Evolutionary conservation across 2,329 filamentous ascomycete genomes (phyloP).

Genomic region (Knufia fluminis): DNA sequence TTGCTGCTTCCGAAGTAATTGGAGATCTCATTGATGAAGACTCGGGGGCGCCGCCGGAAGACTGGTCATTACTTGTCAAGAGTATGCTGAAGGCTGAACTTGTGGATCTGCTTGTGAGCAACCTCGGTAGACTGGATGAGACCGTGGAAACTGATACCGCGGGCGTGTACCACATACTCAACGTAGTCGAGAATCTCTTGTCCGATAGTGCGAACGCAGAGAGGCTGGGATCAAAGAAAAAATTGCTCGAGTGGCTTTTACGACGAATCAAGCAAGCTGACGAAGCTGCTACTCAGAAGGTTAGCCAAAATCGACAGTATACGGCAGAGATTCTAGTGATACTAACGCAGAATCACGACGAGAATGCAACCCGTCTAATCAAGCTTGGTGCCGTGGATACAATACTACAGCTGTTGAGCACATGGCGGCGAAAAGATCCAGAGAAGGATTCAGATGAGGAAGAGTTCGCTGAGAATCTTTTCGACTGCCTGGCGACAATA

Average conservation of each 20-base stretch:
- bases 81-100: conserved; percentile 60
- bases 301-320: conserved; percentile 92
- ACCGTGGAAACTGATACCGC: conserved; percentile 59
- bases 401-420: conserved; percentile 71
- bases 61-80: conserved; percentile 69
- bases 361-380: conserved; percentile 44
- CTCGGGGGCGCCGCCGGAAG: conserved; percentile 65
- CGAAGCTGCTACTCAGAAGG: conserved; percentile 33
- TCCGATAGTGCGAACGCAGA: conserved; percentile 60
- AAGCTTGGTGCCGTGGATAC: conserved; percentile 64
- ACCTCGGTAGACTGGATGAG: conserved; percentile 73
- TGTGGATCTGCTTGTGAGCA: conserved; percentile 63
- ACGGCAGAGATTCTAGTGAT: conserved; percentile 86
- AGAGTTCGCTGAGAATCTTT: conserved; percentile 90
- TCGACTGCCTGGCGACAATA: conserved; percentile 74
- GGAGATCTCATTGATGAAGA: conserved; percentile 91
- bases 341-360: conserved; percentile 52
- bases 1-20: conserved; percentile 80
- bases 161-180: conserved; percentile 78
- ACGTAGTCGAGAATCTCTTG: conserved; percentile 75
- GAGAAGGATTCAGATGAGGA: conserved; percentile 75
- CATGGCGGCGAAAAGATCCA: conserved; percentile 79
- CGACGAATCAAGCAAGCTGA: conserved; percentile 62
- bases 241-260: conserved; percentile 68
- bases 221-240: conserved; percentile 56